phyloP scores from a whole-genome alignment of 2,329 filamentous ascomycete genomes.

The Elsinoe necatrix region DNA sequence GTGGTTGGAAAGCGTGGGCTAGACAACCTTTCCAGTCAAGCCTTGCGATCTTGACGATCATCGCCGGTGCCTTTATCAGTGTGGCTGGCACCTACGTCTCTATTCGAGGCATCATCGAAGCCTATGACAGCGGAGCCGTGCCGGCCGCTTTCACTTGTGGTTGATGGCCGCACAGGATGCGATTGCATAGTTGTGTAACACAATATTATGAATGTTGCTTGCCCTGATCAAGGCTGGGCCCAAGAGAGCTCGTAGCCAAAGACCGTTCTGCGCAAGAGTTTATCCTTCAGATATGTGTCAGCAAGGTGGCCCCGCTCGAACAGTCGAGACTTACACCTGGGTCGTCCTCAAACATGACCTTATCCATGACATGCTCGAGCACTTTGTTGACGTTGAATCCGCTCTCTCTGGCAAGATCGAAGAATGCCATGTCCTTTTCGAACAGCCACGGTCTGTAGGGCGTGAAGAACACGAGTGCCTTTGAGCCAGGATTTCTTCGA shows the following conservation, averaged over 20 bases:
- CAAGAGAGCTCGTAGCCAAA: conserved; percentile 68
- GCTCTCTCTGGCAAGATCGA: conserved; percentile 60
- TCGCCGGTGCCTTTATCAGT: conserved; percentile 42
- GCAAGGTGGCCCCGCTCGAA: background rate
- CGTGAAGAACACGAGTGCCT: conserved; percentile 84
- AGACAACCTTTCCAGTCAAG: conserved; percentile 30
- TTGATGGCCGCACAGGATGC: background rate
- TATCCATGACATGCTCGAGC: conserved; percentile 71
- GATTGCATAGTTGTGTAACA: no score
- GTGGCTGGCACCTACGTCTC: conserved; percentile 44
- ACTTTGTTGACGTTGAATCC: conserved; percentile 74
- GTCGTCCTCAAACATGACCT: conserved; percentile 82
- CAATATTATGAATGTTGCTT: background rate
- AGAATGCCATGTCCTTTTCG: conserved; percentile 78
- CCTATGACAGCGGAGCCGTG: conserved; percentile 26
- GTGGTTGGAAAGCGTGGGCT: conserved; percentile 34
- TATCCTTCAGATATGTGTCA: conserved; percentile 44
- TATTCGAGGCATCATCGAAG: conserved; percentile 32
- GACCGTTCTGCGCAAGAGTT: conserved; percentile 71
- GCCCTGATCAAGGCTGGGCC: conserved; percentile 26
- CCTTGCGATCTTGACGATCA: conserved; percentile 36
- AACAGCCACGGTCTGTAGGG: conserved; percentile 87
- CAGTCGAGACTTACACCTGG: conserved; percentile 51
- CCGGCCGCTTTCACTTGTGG: conserved; percentile 25
- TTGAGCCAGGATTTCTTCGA: conserved; percentile 45